Base-by-base conservation (phyloP, 495 filamentous ascomycete species). In the Aspergillus diversus region DNA sequence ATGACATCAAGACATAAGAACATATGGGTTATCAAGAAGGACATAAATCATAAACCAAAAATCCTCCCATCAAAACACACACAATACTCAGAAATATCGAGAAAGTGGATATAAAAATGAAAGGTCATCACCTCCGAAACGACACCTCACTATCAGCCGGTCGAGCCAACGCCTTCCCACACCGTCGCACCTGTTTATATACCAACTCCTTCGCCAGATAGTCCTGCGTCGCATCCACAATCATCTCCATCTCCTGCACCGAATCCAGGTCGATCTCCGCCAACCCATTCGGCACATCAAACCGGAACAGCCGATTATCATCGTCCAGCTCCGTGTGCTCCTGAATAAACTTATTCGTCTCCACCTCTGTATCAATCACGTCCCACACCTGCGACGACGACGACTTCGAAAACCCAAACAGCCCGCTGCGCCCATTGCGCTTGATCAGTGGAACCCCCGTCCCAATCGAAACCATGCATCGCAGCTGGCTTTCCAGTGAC, bases 401-500 rank as follows among this genome's bases (percentile, higher is more conserved):
- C 0, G 67, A 73, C 16, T 73, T 60, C 13, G 50, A 57, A 32
- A 81, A 69, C 8, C 73, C 63, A 17, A 74, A 65, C 33, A 76
- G 34, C 33, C 71, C 60, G 34, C 68, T 63, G 34, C 63, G 43
- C 9, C 76, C 58, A 11, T 16, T 27, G 15, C 74, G 66, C 33
- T 71, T 69, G 58, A 79, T 64, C 1, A 67, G 64, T 33, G 74
- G 78, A 0, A 74, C 52, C 15, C 79, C 79, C 15, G 77, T 82
- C 5, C 80, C 81, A 27, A 84, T 80, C 0, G 79, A 82, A 2
- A 84, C 72, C 46, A 83, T 57, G 51, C 76, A 81, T 55, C 71
- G 66, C 39, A 82, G 63, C 27, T 65, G 75, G 5, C 66, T 65
- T 57, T 75, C 70, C 31, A 81, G 64, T 15, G 71, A 58, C 5